Percentiles rank a stretch among this genome's conserved stretches.
phyloP scores from a whole-genome alignment of 2,329 filamentous ascomycete genomes.

The Trichoderma brevicompactum region DNA sequence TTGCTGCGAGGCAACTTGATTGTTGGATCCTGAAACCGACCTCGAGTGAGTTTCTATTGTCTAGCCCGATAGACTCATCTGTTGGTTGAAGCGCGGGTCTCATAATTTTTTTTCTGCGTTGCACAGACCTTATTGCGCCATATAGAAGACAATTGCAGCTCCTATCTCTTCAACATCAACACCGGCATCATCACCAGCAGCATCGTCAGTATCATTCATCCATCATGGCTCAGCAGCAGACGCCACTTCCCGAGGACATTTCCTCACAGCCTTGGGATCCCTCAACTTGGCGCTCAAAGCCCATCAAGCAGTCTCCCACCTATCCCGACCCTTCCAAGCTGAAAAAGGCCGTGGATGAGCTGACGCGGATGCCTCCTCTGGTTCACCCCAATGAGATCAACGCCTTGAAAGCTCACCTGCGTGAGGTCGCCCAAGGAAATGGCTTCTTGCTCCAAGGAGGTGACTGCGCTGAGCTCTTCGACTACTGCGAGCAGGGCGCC shows the following conservation, averaged over 20 bases:
- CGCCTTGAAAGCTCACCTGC: slow-evolving; percentile 75
- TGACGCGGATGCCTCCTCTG: slow-evolving; percentile 72
- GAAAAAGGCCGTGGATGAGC: slow-evolving; percentile 63
- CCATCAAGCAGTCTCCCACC: slow-evolving; percentile 74
- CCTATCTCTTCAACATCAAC: not conserved
- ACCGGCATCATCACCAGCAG: not conserved
- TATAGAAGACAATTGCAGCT: too few species aligned
- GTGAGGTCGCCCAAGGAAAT: slow-evolving; percentile 85
- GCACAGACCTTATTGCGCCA: too few species aligned
- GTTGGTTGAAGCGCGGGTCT: too few species aligned
- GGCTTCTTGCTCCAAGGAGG: slow-evolving; percentile 95
- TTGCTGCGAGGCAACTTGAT: too few species aligned
- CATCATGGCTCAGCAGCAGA: slow-evolving; percentile 17
- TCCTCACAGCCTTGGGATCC: slow-evolving; percentile 55
- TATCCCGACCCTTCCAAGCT: slow-evolving; percentile 69
- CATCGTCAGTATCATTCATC: not conserved
- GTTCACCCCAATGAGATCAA: slow-evolving; percentile 82
- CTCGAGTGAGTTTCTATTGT: too few species aligned
- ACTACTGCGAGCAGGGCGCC: slow-evolving; percentile 86
- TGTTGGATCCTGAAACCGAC: too few species aligned
- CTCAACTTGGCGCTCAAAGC: slow-evolving; percentile 75
- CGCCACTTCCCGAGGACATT: not conserved
- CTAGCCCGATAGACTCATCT: too few species aligned
- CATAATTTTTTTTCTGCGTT: too few species aligned
- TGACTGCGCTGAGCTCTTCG: slow-evolving; percentile 96